Evolutionary conservation across 176 grass and related monocot genomes (phyloP), one percentile per base, ranked within the genome.

Genomic region (Puya raimondii): DNA sequence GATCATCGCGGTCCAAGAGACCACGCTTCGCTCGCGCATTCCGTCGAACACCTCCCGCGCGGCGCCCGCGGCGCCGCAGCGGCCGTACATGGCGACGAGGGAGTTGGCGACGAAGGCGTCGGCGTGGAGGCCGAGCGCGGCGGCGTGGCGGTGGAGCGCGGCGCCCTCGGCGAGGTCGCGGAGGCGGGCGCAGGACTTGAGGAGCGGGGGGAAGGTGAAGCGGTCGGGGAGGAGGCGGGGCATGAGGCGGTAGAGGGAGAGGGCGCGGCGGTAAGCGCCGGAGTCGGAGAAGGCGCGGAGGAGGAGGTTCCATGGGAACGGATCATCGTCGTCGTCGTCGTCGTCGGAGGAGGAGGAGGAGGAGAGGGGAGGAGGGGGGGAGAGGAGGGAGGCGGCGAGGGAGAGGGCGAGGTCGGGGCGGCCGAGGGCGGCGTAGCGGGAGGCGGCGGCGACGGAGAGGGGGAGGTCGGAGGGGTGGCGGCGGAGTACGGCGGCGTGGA

Each of bases 1-100:
- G 4, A 77, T 69, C 66, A 69, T 49, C 8, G 75, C 18, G 12
- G 75, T 77, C 75, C 75, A 77, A 11, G 65, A 68, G 52, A 77
- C 75, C 18, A 77, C 66, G 47, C 49, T 77, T 23, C 65, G 59
- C 8, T 77, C 75, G 4, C 14, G 17, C 66, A 77, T 77, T 77
- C 61, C 66, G 54, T 77, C 75, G 6, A 77, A 77, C 12, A 77
- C 4, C 42, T 21, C n/a, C 52, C 52, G 25, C 15, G 75, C 75
- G 20, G 75, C 22, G 29, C 47, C 75, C 33, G 63, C 23, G 54
- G 9, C 8, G 18, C 75, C 66, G 18, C 53, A 18, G 48, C 63
- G 68, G 10, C 75, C 66, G 47, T 77, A 77, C 75, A 77, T 69
- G 65, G 75, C 29, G 42, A 77, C 22, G 52, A 77, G 75, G 27